phyloP scores from a whole-genome alignment of 768 basidiomycete genomes.

The Tulasnella calospora region DNA sequence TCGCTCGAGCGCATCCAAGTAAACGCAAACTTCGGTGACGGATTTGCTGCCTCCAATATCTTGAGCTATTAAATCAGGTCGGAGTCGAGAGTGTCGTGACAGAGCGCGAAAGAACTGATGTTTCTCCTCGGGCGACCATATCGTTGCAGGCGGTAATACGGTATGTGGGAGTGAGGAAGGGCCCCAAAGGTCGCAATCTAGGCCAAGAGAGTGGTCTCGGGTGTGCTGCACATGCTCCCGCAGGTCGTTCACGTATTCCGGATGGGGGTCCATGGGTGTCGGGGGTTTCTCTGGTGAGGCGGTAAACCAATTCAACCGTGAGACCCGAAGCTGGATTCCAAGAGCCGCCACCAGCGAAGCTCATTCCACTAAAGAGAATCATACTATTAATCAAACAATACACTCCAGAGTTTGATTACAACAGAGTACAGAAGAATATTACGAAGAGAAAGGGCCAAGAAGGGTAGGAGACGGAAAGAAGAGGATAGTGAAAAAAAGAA shows the following conservation, averaged over 20 bases:
- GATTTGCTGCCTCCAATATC: too few relatives aligned
- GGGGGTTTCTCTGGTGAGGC: neutral
- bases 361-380: neutral
- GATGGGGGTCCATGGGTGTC: neutral
- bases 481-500: neutral
- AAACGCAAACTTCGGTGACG: too few relatives aligned
- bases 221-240: neutral
- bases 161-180: neutral
- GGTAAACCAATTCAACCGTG: neutral
- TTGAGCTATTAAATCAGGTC: too few relatives aligned
- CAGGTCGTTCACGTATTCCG: neutral
- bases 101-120: neutral
- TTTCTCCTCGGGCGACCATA: neutral
- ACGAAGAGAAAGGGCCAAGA: neutral
- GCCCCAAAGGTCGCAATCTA: neutral
- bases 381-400: neutral
- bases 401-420: conserved; percentile 3
- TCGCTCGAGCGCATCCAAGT: too few relatives aligned
- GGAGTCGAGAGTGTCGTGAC: too few relatives aligned
- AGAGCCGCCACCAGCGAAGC: neutral
- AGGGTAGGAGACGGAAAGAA: neutral
- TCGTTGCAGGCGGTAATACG: neutral
- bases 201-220: neutral
- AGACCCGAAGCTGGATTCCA: neutral
- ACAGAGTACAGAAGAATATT: neutral